Evolutionary conservation across 306 rosid species (phyloP), one percentile per base, ranked within the genome.

Genomic region (Acacia confusa): DNA sequence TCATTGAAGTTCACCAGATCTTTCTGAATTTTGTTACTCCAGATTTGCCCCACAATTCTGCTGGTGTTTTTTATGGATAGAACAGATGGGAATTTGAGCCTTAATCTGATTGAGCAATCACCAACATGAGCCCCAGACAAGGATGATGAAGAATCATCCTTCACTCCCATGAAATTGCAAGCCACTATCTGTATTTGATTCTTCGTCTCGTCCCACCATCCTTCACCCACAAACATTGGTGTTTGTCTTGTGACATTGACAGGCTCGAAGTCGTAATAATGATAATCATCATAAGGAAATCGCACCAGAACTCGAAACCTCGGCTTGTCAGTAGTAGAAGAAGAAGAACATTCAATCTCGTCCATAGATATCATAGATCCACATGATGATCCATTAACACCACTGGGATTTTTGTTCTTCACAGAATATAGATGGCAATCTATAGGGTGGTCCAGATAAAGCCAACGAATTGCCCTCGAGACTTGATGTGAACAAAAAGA

Each of bases 71-170:
- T 57, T 14, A 90, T 86, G 43, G 92, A 87, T 90, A 91, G 77
- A 25, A 76, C 75, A 30, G 84, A 53, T 3, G 89, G 87, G 57
- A 84, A 78, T 28, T 67, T 80, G 76, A 89, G 74, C 68, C 71
- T 83, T 78, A 89, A 32, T 65, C 84, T 81, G 36, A 75, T 81
- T 63, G 90, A 89, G 78, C 95, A 91, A 82, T 89, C 82, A 28
- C 86, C 86, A 67, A 89, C 86, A 61, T 22, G 84, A 77, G 82
- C 68, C 67, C 43, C 9, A 61, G 50, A 32, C 72, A 76, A 77
- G 25, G 92, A 91, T 78, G 57, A 41, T 22, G 74, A 41, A 40
- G 74, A 3, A 70, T 19, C 7, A 65, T 19, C 7, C 15, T 52
- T 44, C 72, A 27, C 57, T 22, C 81, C 78, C 45, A 80, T 19